phyloP scores from a whole-genome alignment of 306 rosid species.

The Bauhinia variegata region DNA sequence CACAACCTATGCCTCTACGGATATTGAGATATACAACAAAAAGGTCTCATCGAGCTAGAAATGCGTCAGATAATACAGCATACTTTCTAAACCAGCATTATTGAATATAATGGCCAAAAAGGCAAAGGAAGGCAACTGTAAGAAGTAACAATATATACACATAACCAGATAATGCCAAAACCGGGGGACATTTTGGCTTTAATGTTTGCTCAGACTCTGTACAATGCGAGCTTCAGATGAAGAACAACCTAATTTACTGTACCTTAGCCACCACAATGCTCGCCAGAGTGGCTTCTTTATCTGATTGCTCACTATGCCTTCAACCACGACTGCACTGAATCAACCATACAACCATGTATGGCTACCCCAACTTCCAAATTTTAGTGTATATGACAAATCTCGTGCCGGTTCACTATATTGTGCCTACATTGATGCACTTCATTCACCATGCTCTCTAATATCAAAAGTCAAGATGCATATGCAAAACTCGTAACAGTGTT shows the following conservation, averaged over 20 bases:
- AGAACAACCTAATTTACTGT: slow-evolving; percentile 29
- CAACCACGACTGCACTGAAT: slow-evolving; percentile 19
- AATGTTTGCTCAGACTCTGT: too few species aligned
- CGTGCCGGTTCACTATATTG: too few species aligned
- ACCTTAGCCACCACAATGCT: slow-evolving; percentile 23
- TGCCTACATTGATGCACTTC: too few species aligned
- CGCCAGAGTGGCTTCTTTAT: background rate
- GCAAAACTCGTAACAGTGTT: too few species aligned
- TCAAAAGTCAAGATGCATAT: too few species aligned
- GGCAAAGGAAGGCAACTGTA: background rate
- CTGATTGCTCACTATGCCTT: slow-evolving; percentile 15
- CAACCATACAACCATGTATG: background rate
- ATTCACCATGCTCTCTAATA: too few species aligned
- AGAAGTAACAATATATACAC: background rate
- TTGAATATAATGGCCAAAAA: background rate
- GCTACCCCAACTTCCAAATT: slow-evolving; percentile 1
- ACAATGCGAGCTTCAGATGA: background rate
- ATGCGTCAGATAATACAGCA: slow-evolving; percentile 14
- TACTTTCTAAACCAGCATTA: slow-evolving; percentile 5
- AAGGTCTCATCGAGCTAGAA: background rate
- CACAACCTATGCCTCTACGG: too few species aligned
- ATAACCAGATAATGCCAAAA: background rate
- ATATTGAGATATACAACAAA: too few species aligned
- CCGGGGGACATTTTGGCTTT: too few species aligned
- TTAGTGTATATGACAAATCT: too few species aligned